Percentiles rank a stretch among this genome's conserved stretches.
phyloP scores from a whole-genome alignment of 306 rosid genomes.

The Lagenaria siceraria region DNA sequence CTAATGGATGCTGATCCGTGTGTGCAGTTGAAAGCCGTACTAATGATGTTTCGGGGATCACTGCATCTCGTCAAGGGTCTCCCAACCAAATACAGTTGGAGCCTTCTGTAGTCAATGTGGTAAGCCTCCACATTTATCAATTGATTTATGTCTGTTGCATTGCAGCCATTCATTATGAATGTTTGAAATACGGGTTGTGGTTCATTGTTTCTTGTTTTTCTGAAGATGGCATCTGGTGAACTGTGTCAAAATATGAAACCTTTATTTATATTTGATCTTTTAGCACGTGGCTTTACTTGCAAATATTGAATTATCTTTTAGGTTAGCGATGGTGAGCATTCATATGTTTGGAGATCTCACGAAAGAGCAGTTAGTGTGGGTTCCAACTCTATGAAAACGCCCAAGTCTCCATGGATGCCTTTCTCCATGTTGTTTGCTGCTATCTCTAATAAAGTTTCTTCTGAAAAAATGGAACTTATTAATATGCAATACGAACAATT shows the following conservation, averaged over 20 bases:
- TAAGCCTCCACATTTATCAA: slow-evolving; percentile 13
- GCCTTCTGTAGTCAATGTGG: slow-evolving; percentile 35
- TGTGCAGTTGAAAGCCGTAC: slow-evolving; percentile 19
- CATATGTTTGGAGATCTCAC: slow-evolving; percentile 22
- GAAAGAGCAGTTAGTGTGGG: slow-evolving; percentile 32
- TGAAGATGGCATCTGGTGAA: not conserved
- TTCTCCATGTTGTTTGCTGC: slow-evolving; percentile 62
- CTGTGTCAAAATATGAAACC: not conserved
- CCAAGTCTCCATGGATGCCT: slow-evolving; percentile 81
- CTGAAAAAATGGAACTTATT: slow-evolving; percentile 30
- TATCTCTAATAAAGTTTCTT: slow-evolving; percentile 35
- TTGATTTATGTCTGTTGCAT: not conserved
- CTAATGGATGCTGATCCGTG: slow-evolving; percentile 11
- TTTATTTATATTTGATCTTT: slow-evolving; percentile 7
- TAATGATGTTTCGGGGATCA: slow-evolving; percentile 36
- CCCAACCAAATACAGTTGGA: slow-evolving; percentile 17
- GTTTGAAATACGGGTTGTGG: not conserved
- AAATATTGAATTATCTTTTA: not conserved
- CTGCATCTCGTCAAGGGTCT: slow-evolving; percentile 24
- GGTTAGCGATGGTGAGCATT: slow-evolving; percentile 13
- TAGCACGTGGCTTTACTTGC: slow-evolving; percentile 3
- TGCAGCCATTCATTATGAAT: not conserved
- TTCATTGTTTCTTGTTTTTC: not conserved
- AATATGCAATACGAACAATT: slow-evolving; percentile 31
- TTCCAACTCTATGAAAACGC: slow-evolving; percentile 34